These are phyloP conservation scores for Annulohypoxylon stygium DNA, from an alignment of 495 filamentous ascomycete species.

Conservation along the genomic window DNA sequence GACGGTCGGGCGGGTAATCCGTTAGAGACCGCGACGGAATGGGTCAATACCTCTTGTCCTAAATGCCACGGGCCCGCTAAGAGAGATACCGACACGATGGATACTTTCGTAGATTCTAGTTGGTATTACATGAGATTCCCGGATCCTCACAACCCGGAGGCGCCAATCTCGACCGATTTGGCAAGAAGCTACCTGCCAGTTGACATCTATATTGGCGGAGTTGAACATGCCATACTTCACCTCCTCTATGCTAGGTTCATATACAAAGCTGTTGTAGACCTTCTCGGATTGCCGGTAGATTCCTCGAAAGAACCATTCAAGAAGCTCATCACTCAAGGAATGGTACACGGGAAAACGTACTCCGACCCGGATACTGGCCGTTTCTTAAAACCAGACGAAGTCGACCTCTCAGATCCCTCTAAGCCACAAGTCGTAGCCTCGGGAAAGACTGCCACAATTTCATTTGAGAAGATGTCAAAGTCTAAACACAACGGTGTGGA, in stretches of 20 bases:
- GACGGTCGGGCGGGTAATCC: conserved; percentile 81
- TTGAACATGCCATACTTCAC: conserved; percentile 92
- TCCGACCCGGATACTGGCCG: conserved; percentile 78
- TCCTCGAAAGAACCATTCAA: conserved; percentile 80
- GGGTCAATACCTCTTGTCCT: conserved; percentile 82
- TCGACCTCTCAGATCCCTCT: conserved; percentile 70
- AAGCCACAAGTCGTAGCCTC: conserved; percentile 72
- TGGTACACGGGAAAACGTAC: conserved; percentile 91
- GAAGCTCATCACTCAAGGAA: conserved; percentile 84
- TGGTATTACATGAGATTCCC: conserved; percentile 91
- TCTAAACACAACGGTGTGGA: conserved; percentile 96
- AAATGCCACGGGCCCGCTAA: conserved; percentile 76
- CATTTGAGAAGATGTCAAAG: conserved; percentile 96
- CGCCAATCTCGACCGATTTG: conserved; percentile 69
- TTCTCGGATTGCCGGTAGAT: conserved; percentile 34
- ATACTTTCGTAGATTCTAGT: conserved; percentile 93
- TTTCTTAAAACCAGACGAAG: conserved; percentile 82
- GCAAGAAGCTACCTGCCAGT: conserved; percentile 74
- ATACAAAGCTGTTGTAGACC: conserved; percentile 80
- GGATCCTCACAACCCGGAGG: conserved; percentile 72
- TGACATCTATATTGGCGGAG: conserved; percentile 87
- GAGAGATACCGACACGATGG: conserved; percentile 94
- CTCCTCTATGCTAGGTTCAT: conserved; percentile 93
- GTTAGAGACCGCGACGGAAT: conserved; percentile 76
- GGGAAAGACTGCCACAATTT: conserved; percentile 67